A percentile compares a stretch with the other conserved stretches of the same genome.
These are phyloP conservation scores for Russula foetens DNA, from an alignment of 768 basidiomycete genomes.

Conservation along the genomic window DNA sequence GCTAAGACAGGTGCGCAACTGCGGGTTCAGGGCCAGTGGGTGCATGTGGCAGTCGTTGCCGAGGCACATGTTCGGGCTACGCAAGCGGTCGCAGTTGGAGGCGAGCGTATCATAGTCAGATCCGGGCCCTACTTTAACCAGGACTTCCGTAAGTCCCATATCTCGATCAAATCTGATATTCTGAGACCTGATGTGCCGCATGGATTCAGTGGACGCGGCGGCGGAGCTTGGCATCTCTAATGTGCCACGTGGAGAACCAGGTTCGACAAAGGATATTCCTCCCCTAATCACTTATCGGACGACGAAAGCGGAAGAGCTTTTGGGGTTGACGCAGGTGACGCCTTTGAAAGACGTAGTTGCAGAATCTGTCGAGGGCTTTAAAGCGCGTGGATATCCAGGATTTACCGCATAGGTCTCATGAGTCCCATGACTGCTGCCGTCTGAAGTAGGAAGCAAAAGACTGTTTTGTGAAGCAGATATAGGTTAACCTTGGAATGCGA, in stretches of 20 bases:
- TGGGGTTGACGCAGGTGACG: not conserved
- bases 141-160: constrained; percentile 1
- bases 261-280: not conserved
- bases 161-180: not conserved
- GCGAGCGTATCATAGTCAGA: constrained; percentile 8
- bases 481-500: not conserved
- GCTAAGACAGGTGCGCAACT: not conserved
- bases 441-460: not conserved
- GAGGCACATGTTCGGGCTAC: constrained; percentile 12
- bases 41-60: not conserved
- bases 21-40: not conserved
- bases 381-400: constrained; percentile 8
- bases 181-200: not conserved
- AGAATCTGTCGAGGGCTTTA: constrained; percentile 8
- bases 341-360: constrained; percentile 1
- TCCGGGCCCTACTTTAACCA: constrained; percentile 9
- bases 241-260: constrained; percentile 6
- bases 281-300: not conserved
- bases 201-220: constrained; percentile 3
- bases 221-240: constrained; percentile 6
- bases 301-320: constrained; percentile 6
- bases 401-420: not conserved
- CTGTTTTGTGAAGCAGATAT: not conserved
- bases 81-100: not conserved
- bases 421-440: no score